phyloP scores from a whole-genome alignment of 176 grass and related monocot species.

The Avena insularis region DNA sequence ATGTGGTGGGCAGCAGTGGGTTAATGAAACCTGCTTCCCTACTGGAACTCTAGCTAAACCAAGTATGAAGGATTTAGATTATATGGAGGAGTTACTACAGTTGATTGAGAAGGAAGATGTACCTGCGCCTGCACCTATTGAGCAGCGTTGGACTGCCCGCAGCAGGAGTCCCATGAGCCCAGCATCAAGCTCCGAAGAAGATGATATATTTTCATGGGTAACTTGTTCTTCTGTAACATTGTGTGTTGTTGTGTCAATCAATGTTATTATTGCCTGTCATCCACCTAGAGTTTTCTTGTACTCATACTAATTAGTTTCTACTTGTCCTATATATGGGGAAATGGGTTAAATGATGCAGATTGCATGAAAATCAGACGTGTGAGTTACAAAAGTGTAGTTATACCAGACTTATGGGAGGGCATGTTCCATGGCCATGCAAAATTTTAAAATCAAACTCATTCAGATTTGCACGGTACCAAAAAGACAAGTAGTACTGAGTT shows the following conservation, averaged over 20 bases:
- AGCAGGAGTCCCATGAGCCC: constrained; percentile 84
- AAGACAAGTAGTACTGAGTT: constrained; percentile 9
- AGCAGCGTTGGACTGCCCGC: constrained; percentile 83
- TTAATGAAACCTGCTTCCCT: constrained; percentile 86
- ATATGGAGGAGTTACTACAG: constrained; percentile 70
- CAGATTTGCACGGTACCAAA: constrained; percentile 2
- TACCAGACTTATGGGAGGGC: not conserved
- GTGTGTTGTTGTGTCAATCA: constrained; percentile 25
- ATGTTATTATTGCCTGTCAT: constrained; percentile 12
- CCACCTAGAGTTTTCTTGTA: constrained; percentile 28
- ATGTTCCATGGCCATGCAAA: not conserved
- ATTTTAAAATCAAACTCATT: not conserved
- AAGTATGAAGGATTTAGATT: constrained; percentile 90
- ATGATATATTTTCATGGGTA: constrained; percentile 97
- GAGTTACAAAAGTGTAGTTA: not conserved
- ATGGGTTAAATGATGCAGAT: not conserved
- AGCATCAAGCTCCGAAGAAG: constrained; percentile 74
- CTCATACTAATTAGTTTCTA: constrained; percentile 9
- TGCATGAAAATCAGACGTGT: not conserved
- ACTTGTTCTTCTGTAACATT: constrained; percentile 34
- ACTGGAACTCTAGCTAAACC: constrained; percentile 76
- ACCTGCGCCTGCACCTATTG: constrained; percentile 87
- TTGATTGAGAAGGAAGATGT: constrained; percentile 81
- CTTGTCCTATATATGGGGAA: not conserved
- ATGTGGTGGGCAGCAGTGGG: constrained; percentile 98